Conservation (phyloP, 1,284 basidiomycete genomes). For the Vanrija sp. region DNA sequence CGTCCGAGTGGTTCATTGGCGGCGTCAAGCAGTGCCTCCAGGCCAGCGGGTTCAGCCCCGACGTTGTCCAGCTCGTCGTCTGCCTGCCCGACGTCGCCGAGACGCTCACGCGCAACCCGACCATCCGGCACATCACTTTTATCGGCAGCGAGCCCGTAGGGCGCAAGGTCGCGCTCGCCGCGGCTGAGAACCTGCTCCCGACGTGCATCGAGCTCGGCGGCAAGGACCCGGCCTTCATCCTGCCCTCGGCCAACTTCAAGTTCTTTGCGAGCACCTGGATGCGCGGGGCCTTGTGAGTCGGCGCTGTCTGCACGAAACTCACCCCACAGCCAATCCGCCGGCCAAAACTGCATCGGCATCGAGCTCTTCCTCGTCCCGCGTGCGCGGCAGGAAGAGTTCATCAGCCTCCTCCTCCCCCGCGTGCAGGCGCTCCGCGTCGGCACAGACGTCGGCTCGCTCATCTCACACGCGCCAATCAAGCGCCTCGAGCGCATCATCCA, state of each 20-base stretch:
- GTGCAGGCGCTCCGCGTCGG: constrained; percentile 64
- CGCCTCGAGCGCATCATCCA: constrained; percentile 65
- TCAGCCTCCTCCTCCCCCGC: constrained; percentile 61
- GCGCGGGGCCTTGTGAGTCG: constrained; percentile 80
- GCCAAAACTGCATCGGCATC: constrained; percentile 96
- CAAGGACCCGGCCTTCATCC: constrained; percentile 55
- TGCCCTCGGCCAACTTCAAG: constrained; percentile 51
- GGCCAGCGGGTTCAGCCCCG: constrained; percentile 70
- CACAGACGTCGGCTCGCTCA: constrained; percentile 50
- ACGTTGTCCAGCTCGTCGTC: constrained; percentile 72
- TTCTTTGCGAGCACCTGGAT: constrained; percentile 58
- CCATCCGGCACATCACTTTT: constrained; percentile 66
- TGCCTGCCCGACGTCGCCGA: constrained; percentile 85
- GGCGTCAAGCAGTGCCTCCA: constrained; percentile 69
- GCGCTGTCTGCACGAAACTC: not conserved
- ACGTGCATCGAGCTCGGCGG: constrained; percentile 83
- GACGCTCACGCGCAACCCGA: constrained; percentile 70
- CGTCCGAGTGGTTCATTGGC: constrained; percentile 70
- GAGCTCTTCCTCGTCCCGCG: constrained; percentile 67
- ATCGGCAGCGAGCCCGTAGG: constrained; percentile 92
- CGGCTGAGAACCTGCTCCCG: constrained; percentile 79
- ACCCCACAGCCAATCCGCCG: constrained; percentile 44
- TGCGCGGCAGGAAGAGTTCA: constrained; percentile 56
- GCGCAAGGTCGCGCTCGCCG: constrained; percentile 72
- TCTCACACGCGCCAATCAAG: constrained; percentile 57